These are phyloP conservation scores for Symbiodinium natans DNA, from an alignment of 73 alveolate species.

Conservation along the genomic window DNA sequence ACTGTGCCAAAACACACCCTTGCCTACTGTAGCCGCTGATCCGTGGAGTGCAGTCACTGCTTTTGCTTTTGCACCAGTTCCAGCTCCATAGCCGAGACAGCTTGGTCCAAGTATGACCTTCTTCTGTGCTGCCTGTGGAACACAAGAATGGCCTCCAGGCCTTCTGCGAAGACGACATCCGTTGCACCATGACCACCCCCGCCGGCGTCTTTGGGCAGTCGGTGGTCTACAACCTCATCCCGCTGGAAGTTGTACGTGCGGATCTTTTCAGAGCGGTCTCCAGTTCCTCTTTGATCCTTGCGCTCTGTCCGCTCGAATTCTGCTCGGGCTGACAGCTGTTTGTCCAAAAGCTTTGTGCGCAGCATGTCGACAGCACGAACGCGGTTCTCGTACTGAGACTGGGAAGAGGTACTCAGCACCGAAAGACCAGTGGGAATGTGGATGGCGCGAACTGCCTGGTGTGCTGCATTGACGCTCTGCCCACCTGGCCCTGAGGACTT, in stretches of 20 bases:
- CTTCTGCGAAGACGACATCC: slow-evolving; percentile 17
- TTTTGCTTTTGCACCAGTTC: not conserved
- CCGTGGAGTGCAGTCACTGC: too few species aligned
- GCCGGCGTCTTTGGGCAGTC: slow-evolving; percentile 72
- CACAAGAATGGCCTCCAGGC: slow-evolving; percentile 23
- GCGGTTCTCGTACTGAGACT: slow-evolving; percentile 60
- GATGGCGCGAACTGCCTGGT: slow-evolving; percentile 83
- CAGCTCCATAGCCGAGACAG: not conserved
- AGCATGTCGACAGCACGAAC: slow-evolving; percentile 20
- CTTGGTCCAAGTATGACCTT: not conserved
- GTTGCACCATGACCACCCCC: slow-evolving; percentile 46
- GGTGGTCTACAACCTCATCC: slow-evolving; percentile 64
- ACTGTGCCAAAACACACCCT: too few species aligned
- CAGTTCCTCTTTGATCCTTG: slow-evolving; percentile 63
- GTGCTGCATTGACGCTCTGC: slow-evolving; percentile 80
- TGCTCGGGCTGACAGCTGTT: slow-evolving; percentile 39
- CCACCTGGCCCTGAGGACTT: slow-evolving; percentile 93
- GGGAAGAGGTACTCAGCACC: slow-evolving; percentile 35
- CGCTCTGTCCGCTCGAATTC: slow-evolving; percentile 82
- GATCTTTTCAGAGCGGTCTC: slow-evolving; percentile 89
- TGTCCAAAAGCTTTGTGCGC: slow-evolving; percentile 47
- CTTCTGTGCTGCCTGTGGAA: not conserved
- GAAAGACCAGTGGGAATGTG: slow-evolving; percentile 59
- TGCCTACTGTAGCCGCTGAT: too few species aligned
- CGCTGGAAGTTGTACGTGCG: slow-evolving; percentile 94